Evolutionary conservation across 306 rosid species (phyloP), one percentile per base, ranked within the genome.

Genomic region (Citrullus mucosospermus): DNA sequence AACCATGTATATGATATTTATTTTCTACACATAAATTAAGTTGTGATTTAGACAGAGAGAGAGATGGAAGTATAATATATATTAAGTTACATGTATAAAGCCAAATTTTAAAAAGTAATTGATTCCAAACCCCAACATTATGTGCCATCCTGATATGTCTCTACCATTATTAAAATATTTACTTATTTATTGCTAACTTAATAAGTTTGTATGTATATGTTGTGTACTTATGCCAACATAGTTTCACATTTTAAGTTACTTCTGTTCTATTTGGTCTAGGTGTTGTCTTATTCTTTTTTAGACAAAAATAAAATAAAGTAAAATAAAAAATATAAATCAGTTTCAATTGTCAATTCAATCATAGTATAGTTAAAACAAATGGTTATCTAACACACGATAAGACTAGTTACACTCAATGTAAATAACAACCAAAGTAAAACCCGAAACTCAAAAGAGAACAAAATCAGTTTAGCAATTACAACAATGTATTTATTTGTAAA

Each of bases 241-340:
- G 46, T 65, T 82, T 32, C 79, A 51, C 48, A 54, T 63, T 55
- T 65, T 36, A n/a, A 38, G 53, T 38, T n/a, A 54, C 44, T 50
- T 58, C 16, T 46, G 80, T 75, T 66, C 48, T 62, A 43, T 18
- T 44, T 38, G 78, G 78, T 73, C 84, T 59, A 57, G 69, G 3
- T 11, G 59, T 82, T 80, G 80, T 82, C 86, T 34, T 28, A 0
- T 63, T 32, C 4, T 67, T 67, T 17, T 67, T 13, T 66, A 16
- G 2, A 32, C 36, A 16, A 62, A 14, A 6, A 44, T 0, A 44
- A 44, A 43, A 43, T 0, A 6, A 43, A 8, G 0, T 43, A 2
- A 34, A 34, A 34, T 34, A 34, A 4, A 4, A 41, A 6, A 41
- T 41, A 39, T 1, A 7, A 41, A 46, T 46, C 51, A 1, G 3